phyloP scores from a whole-genome alignment of 495 filamentous ascomycete genomes.

The Lasiosphaeriaceae sp. region DNA sequence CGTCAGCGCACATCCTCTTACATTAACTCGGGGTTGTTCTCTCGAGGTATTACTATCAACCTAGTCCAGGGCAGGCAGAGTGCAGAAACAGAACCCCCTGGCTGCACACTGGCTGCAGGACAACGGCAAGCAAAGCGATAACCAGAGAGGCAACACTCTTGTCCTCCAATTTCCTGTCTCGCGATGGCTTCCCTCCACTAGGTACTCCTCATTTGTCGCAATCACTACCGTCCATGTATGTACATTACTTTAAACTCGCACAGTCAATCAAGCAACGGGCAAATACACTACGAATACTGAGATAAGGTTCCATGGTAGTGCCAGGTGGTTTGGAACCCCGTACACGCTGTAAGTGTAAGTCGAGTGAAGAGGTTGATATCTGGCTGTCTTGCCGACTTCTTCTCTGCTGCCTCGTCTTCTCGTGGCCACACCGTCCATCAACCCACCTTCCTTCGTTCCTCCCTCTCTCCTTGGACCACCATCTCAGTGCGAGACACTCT shows the following conservation, averaged over 20 bases:
- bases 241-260: too few relatives aligned
- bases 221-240: too few relatives aligned
- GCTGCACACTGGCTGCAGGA: constrained; percentile 1
- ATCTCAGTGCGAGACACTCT: constrained; percentile 19
- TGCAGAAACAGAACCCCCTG: neutral
- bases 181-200: neutral
- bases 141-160: neutral
- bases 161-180: neutral
- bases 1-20: too few relatives aligned
- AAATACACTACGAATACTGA: too few relatives aligned
- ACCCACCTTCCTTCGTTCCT: neutral
- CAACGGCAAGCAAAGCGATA: neutral
- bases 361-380: too few relatives aligned
- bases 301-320: too few relatives aligned
- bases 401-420: neutral
- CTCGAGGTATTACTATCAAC: too few relatives aligned
- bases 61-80: neutral
- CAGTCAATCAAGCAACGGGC: too few relatives aligned
- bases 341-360: too few relatives aligned
- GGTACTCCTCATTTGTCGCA: too few relatives aligned
- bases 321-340: too few relatives aligned
- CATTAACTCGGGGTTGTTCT: too few relatives aligned
- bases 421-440: neutral
- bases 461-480: constrained; percentile 9
- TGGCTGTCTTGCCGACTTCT: neutral